Base-by-base conservation (phyloP, 495 filamentous ascomycete genomes). In the Cercophora scortea region DNA sequence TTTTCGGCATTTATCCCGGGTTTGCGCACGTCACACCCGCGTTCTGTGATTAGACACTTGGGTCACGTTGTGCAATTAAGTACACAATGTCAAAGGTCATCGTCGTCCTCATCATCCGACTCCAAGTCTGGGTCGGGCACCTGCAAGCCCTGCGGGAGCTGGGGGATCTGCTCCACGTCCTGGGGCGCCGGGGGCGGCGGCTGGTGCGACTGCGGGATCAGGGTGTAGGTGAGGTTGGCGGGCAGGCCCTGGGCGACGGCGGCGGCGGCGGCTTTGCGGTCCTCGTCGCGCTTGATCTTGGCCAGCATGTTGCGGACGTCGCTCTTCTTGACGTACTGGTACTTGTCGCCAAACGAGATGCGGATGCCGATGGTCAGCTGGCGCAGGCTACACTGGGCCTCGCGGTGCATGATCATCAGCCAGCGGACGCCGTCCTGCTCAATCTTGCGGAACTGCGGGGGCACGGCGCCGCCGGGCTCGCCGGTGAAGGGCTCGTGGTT, bases 381-480 rank as follows among this genome's bases (percentile, higher is more conserved):
- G 12, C 65, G 49, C 44, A 68, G 50, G 33, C 52, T 60, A 44
- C 55, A 58, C 54, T 68, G 63, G 18, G 63, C 65, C 32, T 68
- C 63, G 38, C 61, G 65, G 51, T 66, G 63, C 65, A 68, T 68
- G 53, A 68, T 62, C 57, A 64, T 65, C 19, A 68, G 59, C 65
- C 65, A 68, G 19, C 61, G 50, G 47, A 54, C 46, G 49, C 65
- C 65, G 47, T 68, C 65, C 8, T 48, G 42, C 52, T 68, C 65
- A 49, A 68, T 68, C 55, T 68, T 68, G 45, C 65, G 58, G 61
- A 68, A 68, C 57, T 68, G 65, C 2, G 65, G 47, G 9, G 65
- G 65, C 11, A 65, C 65, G 49, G 48, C 52, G 44, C 52, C 55
- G 12, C 59, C 61, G 1, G 65, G 61, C 47, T 63, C 65, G 49